Evolutionary conservation across 371 early-diverging fungal species (phyloP), one percentile per base, ranked within the genome.

Genomic region (Mucor irregularis): DNA sequence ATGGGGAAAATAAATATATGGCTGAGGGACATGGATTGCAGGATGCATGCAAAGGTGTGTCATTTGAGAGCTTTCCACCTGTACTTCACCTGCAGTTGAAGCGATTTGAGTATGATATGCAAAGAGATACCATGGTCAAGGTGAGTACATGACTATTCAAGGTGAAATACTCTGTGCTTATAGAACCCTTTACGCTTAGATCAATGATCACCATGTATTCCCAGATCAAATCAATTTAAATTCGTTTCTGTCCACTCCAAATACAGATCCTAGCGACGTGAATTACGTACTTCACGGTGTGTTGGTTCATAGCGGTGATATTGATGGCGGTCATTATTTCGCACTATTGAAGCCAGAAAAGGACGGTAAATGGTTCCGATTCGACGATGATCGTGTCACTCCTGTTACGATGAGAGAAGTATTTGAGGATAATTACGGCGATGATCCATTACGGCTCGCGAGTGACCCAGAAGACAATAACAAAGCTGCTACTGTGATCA

Each of bases 251-350:
- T 31, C 82, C 71, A 29, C 80, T 81, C 60, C 59, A 22, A 40
- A 47, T 42, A 19, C 29, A 25, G 45, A 59, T 33, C 35, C 51
- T 14, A 26, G 28, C 14, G 52, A 55, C 16, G n/a, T 88, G 63
- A 80, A 83, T 24, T 97, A 96, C 64, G 65, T 78, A n/a, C 74
- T 95, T 28, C 93, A 95, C 65, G 95, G 93, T 40, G 99, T 99
- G 0, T 77, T 98, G 46, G 99, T 99, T 10, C 99, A 99, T 70
- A 88, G 88, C 53, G 99, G 99, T 43, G 96, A 94, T 65, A 66
- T 93, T 26, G 85, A 90, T 62, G 95, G 96, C 34, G 99, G 99
- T 2, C 99, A 99, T 74, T 99, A 99, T 69, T 95, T 92, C 79
- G 95, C 95, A 5, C 82, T 94, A 62, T 65, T 98, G 53, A 88